Base-by-base conservation (phyloP, 192 early-diverging fungal species). In the Entomortierella beljakovae region DNA sequence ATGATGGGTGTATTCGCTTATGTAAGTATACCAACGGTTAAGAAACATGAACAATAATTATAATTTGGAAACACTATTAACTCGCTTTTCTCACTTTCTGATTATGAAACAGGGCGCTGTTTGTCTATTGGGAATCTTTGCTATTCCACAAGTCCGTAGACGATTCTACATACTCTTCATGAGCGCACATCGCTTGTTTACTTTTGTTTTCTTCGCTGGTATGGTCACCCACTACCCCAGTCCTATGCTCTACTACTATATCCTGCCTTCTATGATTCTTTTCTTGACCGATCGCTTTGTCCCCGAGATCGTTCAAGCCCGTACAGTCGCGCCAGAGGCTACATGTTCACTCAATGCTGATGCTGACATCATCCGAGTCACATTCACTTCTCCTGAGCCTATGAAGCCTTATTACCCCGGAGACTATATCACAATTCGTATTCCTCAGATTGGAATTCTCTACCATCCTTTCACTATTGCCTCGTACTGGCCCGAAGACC, bases 1-100 rank as follows among this genome's bases (percentile, higher is more conserved):
- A 79, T 79, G 75, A 79, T 69, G 67, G 75, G 75, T 49, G 75
- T 79, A 48, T 79, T 79, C 48, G 75, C 67, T 50, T 79, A 79
- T 35, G 72, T 76, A 62, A 68, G 72, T 63, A 1, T 9, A 35
- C 26, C 8, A 38, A 35, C 2, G 22, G 22, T 53, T 53, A n/a
- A n/a, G n/a, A n/a, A n/a, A n/a, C n/a, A n/a, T n/a, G n/a, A n/a
- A n/a, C n/a, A n/a, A n/a, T n/a, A n/a, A n/a, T n/a, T n/a, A n/a
- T n/a, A 28, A 38, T 53, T 64, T 53, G 16, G 31, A 22, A 8
- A 31, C 37, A 58, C 9, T 59, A 11, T 15, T 32, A 2, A 53
- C 35, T 3, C 23, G 5, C 29, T 55, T 6, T 28, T 55, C 8
- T 33, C 22, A 34, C 11, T 53, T 40, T 37, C 11, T 50, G 20